Evolutionary conservation across 2,329 filamentous ascomycete genomes (phyloP).

Genomic region (Cryphonectria radicalis): DNA sequence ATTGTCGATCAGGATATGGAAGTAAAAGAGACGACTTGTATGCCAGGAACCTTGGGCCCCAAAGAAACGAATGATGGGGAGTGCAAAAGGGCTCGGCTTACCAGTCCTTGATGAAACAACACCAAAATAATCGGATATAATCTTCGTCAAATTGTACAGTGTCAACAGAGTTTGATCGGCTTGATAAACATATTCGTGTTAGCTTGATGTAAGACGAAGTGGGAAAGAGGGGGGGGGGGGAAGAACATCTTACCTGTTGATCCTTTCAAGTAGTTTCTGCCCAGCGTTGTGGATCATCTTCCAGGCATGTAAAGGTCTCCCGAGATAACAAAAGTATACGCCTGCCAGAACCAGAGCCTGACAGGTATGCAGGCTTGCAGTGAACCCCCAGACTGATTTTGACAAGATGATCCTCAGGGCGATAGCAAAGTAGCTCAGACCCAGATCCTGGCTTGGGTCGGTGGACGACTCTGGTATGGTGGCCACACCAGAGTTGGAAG

Average conservation of each 20-base stretch:
- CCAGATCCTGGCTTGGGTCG: slow-evolving; percentile 34
- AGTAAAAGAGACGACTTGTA: neutral
- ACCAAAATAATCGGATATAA: slow-evolving; percentile 69
- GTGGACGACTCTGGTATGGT: neutral
- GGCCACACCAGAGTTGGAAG: slow-evolving; percentile 20
- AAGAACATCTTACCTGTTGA: slow-evolving; percentile 37
- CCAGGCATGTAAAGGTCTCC: slow-evolving; percentile 43
- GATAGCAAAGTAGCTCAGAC: slow-evolving; percentile 41
- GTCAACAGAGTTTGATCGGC: slow-evolving; percentile 20
- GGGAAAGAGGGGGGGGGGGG: too few relatives aligned
- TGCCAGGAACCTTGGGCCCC: neutral
- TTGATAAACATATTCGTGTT: slow-evolving; percentile 8
- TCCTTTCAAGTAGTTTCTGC: slow-evolving; percentile 37
- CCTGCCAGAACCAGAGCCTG: slow-evolving; percentile 43
- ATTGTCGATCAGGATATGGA: neutral
- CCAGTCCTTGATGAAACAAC: slow-evolving; percentile 74
- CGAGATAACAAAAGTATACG: slow-evolving; percentile 44
- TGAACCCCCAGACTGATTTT: slow-evolving; percentile 40
- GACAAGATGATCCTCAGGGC: slow-evolving; percentile 42
- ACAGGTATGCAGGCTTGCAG: slow-evolving; percentile 37
- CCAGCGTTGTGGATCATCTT: slow-evolving; percentile 41
- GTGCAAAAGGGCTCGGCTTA: slow-evolving; percentile 38
- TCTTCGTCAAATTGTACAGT: slow-evolving; percentile 43
- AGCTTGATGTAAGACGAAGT: neutral
- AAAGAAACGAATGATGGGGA: too few relatives aligned